phyloP scores from a whole-genome alignment of 2,329 filamentous ascomycete genomes.

The Tolypocladium inflatum region DNA sequence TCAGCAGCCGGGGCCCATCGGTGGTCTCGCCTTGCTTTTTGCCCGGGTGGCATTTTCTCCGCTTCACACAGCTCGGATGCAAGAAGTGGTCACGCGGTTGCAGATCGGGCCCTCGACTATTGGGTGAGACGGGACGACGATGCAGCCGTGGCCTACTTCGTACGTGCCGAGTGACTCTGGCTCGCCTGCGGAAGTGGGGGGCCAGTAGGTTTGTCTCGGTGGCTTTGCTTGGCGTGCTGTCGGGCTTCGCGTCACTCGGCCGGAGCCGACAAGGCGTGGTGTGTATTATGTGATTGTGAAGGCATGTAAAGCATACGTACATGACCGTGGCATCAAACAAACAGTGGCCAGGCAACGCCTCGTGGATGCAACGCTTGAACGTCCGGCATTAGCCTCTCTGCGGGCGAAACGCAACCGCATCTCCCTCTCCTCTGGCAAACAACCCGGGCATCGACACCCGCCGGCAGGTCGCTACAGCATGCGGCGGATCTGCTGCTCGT shows the following conservation, averaged over 20 bases:
- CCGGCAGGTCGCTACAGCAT: constrained; percentile 41
- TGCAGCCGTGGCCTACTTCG: not conserved
- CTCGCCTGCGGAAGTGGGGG: not conserved
- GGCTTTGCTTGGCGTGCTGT: not conserved
- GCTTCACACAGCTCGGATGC: constrained; percentile 3
- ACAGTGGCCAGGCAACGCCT: not conserved
- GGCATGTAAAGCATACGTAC: not conserved
- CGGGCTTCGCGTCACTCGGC: not conserved
- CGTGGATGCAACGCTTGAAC: not conserved
- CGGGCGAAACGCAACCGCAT: not conserved
- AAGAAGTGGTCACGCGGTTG: constrained; percentile 3
- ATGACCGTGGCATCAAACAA: not conserved
- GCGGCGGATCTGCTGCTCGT: constrained; percentile 78
- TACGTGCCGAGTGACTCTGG: not conserved
- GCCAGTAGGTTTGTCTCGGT: too few species aligned
- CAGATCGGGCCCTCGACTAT: not conserved
- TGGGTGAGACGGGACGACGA: not conserved
- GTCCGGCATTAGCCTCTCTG: not conserved
- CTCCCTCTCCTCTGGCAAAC: not conserved
- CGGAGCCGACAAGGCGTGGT: not conserved
- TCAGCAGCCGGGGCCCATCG: not conserved
- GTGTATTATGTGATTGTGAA: not conserved
- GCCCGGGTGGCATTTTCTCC: not conserved
- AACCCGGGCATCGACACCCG: not conserved
- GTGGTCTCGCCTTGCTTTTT: not conserved